Evolutionary conservation across 1,284 basidiomycete species (phyloP), one percentile per base, ranked within the genome.

Genomic region (Vanrija pseudolonga): DNA sequence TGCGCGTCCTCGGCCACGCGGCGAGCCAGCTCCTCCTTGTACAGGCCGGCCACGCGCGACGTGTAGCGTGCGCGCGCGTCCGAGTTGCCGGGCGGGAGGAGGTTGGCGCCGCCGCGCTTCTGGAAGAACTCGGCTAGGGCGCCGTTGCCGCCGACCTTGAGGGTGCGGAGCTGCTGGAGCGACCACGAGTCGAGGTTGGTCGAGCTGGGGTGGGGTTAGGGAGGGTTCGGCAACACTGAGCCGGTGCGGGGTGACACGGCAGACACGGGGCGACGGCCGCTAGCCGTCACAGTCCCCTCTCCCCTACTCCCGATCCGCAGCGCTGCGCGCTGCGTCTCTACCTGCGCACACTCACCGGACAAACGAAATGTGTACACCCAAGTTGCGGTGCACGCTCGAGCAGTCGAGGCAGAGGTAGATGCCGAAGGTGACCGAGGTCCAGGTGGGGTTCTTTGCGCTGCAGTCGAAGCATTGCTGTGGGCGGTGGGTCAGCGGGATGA

Each of bases 351-450:
- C 87, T 63, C 71, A 93, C 89, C 93, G 82, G 44, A 99, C 95
- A 72, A 99, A 99, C 62, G 86, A 90, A 76, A 99, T 94, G 75
- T 99, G 95, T 18, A 98, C 96, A 65, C 95, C 95, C 84, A 98
- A 87, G 76, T 96, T 98, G 55, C 95, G 83, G 77, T 99, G 95
- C 15, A 90, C 82, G 61, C 88, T 90, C 6, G 94, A 98, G 81
- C 95, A 98, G 67, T 98, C 94, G 44, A 98, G 81, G 72, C 95
- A 99, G 70, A 99, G 95, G 78, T 98, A 98, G 44, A 98, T 87
- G 47, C 90, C 95, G 71, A 88, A 99, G 0, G 92, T 95, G 32
- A 96, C 92, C 61, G 90, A 94, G 2, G 93, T 88, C 95, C 95
- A 98, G 45, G 94, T 96, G 52, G 95, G 95, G 79, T 96, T 97